Conservation (phyloP, 345 rosid species). For the Eucalyptus fibrosa region DNA sequence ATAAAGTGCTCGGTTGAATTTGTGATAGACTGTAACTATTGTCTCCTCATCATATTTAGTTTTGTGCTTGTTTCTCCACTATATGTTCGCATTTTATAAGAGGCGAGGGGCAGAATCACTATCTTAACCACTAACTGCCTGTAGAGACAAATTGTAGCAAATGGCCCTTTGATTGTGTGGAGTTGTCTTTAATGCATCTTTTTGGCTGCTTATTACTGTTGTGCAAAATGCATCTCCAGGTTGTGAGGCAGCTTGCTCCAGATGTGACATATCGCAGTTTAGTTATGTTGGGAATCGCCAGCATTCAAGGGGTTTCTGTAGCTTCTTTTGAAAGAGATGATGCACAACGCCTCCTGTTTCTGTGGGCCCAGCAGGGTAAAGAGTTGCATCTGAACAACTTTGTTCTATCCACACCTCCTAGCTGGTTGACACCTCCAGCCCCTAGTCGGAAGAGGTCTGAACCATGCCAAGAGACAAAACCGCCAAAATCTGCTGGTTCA, state of each 20-base stretch:
- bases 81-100: neutral
- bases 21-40: neutral
- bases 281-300: slow-evolving; percentile 86
- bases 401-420: slow-evolving; percentile 31
- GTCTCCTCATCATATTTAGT: neutral
- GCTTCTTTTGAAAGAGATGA: slow-evolving; percentile 98
- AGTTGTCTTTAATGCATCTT: neutral
- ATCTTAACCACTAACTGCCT: neutral
- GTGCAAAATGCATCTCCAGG: slow-evolving; percentile 21
- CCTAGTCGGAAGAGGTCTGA: slow-evolving; percentile 63
- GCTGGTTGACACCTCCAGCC: slow-evolving; percentile 80
- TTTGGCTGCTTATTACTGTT: neutral
- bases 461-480: slow-evolving; percentile 39
- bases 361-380: slow-evolving; percentile 38
- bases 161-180: neutral
- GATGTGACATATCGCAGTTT: slow-evolving; percentile 81
- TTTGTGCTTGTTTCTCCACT: neutral
- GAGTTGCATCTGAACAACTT: slow-evolving; percentile 13
- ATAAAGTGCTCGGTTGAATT: neutral
- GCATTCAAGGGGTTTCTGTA: slow-evolving; percentile 93
- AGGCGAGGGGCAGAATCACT: neutral
- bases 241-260: slow-evolving; percentile 90
- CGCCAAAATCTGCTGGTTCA: slow-evolving; percentile 1
- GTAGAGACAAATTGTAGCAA: neutral
- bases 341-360: slow-evolving; percentile 85